Conservation (phyloP, 768 basidiomycete species). For the Mycena indigotica region DNA sequence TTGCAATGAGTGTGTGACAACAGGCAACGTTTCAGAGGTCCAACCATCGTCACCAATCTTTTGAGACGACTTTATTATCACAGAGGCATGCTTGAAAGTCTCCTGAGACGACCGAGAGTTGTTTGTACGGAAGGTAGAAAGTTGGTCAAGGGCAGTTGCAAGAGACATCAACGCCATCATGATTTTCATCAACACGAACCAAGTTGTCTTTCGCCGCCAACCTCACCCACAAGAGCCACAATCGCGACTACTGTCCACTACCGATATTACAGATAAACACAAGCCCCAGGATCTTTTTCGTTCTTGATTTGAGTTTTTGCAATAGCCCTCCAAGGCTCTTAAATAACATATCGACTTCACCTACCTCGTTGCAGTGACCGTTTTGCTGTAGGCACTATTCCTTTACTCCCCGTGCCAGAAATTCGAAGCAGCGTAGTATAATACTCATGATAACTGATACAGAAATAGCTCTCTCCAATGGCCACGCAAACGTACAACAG, state of each 20-base stretch:
- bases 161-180: constrained; percentile 38
- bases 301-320: too few species aligned
- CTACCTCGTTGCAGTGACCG: too few species aligned
- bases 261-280: background rate
- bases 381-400: too few species aligned
- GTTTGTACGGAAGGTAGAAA: constrained; percentile 55
- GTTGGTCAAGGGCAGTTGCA: constrained; percentile 49
- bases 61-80: constrained; percentile 48
- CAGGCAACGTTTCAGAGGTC: constrained; percentile 19
- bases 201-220: background rate
- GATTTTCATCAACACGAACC: background rate
- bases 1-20: background rate
- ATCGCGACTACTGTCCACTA: too few species aligned
- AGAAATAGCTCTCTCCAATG: too few species aligned
- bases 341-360: too few species aligned
- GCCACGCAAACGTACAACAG: too few species aligned
- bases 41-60: constrained; percentile 62
- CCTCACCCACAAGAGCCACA: background rate
- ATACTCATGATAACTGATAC: too few species aligned
- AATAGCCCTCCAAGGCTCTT: too few species aligned
- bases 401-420: too few species aligned
- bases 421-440: too few species aligned
- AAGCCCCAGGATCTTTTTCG: background rate
- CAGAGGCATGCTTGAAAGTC: constrained; percentile 54
- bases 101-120: constrained; percentile 61